These are phyloP conservation scores for Diplogelasinospora grovesii DNA, from an alignment of 495 filamentous ascomycete species.

Conservation along the genomic window DNA sequence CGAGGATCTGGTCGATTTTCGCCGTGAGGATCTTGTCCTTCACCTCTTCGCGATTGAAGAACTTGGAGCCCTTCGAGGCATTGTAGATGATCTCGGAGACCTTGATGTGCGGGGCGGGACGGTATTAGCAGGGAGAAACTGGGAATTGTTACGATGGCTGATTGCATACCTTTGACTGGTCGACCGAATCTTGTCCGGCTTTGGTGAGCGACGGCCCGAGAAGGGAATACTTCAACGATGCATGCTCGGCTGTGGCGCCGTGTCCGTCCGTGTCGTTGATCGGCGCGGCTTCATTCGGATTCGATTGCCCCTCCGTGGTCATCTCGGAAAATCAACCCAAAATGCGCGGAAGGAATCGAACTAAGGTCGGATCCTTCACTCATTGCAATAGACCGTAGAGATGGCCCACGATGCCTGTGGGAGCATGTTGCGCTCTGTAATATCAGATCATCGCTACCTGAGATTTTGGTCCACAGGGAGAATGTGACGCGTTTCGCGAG, in stretches of 20 bases:
- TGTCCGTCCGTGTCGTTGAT: not conserved
- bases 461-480: not conserved
- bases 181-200: constrained; percentile 87
- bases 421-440: not conserved
- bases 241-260: constrained; percentile 19
- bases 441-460: not conserved
- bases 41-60: constrained; percentile 85
- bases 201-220: constrained; percentile 94
- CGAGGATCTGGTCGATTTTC: constrained; percentile 77
- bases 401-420: not conserved
- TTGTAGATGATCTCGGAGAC: constrained; percentile 97
- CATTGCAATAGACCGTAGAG: not conserved
- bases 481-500: constrained; percentile 7
- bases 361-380: too few species aligned
- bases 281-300: not conserved
- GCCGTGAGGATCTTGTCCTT: constrained; percentile 76
- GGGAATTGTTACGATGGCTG: too few species aligned
- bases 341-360: too few species aligned
- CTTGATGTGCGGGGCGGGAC: constrained; percentile 31
- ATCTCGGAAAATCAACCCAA: constrained; percentile 11
- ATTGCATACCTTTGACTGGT: constrained; percentile 68
- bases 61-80: constrained; percentile 94
- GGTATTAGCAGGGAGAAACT: not conserved
- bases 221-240: constrained; percentile 55
- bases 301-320: constrained; percentile 4